These are phyloP conservation scores for Xylariaceae sp. DNA, from an alignment of 2,329 filamentous ascomycete species.

Conservation along the genomic window DNA sequence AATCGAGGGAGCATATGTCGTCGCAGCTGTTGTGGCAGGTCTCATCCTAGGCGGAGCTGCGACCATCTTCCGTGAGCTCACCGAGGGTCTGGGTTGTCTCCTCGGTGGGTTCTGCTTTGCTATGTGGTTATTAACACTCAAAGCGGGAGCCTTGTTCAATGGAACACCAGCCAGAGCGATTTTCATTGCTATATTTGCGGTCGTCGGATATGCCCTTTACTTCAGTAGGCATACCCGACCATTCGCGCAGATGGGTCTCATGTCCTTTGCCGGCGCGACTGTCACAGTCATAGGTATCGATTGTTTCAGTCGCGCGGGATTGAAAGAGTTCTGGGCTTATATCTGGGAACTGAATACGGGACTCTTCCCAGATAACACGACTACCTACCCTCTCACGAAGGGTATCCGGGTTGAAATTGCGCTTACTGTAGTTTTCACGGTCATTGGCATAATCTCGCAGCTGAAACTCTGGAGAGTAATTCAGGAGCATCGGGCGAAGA, in stretches of 20 bases:
- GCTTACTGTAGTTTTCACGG: constrained; percentile 65
- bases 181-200: constrained; percentile 69
- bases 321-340: constrained; percentile 96
- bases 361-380: constrained; percentile 70
- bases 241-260: constrained; percentile 70
- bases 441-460: constrained; percentile 77
- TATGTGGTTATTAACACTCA: constrained; percentile 86
- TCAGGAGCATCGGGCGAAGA: constrained; percentile 53
- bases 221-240: constrained; percentile 73
- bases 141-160: constrained; percentile 67
- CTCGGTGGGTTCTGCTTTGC: constrained; percentile 78
- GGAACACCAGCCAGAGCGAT: constrained; percentile 59
- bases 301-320: constrained; percentile 80
- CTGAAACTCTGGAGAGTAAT: constrained; percentile 81
- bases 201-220: constrained; percentile 65
- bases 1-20: constrained; percentile 81
- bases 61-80: constrained; percentile 76
- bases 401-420: constrained; percentile 84
- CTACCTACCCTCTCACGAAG: constrained; percentile 78
- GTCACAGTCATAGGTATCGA: constrained; percentile 78
- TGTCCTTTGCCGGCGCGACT: constrained; percentile 78
- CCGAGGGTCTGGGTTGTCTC: constrained; percentile 75
- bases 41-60: constrained; percentile 67
- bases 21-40: constrained; percentile 69
- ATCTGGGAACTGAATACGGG: constrained; percentile 78